Conservation (phyloP, 495 filamentous ascomycete species). For the Neurospora sp. region DNA sequence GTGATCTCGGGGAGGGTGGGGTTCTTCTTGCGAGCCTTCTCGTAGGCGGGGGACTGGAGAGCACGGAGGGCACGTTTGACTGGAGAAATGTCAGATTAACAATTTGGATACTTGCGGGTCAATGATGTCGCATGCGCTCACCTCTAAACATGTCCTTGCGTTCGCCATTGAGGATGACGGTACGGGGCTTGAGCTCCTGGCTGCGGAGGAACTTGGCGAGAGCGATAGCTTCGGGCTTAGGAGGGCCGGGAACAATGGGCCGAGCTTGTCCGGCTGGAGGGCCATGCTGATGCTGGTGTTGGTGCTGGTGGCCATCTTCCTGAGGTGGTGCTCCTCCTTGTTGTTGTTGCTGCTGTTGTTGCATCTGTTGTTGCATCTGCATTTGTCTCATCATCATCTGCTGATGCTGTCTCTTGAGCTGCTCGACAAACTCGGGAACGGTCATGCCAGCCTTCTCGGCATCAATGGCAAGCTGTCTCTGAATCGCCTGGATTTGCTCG, state of each 20-base stretch:
- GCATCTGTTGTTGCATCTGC: slow-evolving; percentile 58
- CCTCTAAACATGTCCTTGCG: slow-evolving; percentile 97
- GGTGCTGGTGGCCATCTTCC: slow-evolving; percentile 15
- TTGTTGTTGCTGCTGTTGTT: slow-evolving; percentile 38
- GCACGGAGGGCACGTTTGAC: slow-evolving; percentile 96
- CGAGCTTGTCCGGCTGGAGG: slow-evolving; percentile 40
- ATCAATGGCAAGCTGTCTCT: slow-evolving; percentile 70
- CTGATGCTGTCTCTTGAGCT: slow-evolving; percentile 44
- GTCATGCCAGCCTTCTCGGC: slow-evolving; percentile 67
- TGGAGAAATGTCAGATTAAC: slow-evolving; percentile 24
- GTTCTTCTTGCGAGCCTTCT: slow-evolving; percentile 81
- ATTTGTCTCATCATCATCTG: slow-evolving; percentile 51
- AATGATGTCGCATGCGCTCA: slow-evolving; percentile 23
- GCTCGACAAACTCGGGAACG: slow-evolving; percentile 62
- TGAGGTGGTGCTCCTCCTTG: slow-evolving; percentile 16
- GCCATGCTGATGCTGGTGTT: slow-evolving; percentile 44
- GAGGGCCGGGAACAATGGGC: slow-evolving; percentile 60
- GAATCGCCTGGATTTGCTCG: slow-evolving; percentile 76
- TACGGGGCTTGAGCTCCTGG: slow-evolving; percentile 82
- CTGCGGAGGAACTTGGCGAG: slow-evolving; percentile 80
- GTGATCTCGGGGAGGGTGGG: slow-evolving; percentile 78
- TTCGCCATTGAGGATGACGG: slow-evolving; percentile 90
- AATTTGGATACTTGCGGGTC: neutral
- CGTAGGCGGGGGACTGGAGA: slow-evolving; percentile 80
- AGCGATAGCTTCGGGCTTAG: slow-evolving; percentile 78